phyloP scores from a whole-genome alignment of 192 early-diverging fungal species.

The Coemansia sp. region DNA sequence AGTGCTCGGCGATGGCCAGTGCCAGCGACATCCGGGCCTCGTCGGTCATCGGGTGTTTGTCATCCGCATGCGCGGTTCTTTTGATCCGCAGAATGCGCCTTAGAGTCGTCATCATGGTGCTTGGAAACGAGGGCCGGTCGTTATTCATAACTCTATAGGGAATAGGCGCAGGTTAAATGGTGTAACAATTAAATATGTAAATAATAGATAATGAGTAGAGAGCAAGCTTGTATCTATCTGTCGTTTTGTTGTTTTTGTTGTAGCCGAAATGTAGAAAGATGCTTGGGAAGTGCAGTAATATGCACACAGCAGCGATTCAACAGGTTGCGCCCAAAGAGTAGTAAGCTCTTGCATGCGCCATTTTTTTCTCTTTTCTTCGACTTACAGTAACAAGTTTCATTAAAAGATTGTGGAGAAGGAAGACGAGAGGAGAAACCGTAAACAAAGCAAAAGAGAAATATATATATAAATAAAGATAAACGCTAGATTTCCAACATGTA shows the following conservation, averaged over 20 bases:
- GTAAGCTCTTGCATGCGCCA: neutral
- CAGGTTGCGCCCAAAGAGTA: neutral
- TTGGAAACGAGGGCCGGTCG: neutral
- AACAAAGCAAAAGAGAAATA: neutral
- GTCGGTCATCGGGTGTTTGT: neutral
- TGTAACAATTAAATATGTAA: no score
- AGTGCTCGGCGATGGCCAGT: neutral
- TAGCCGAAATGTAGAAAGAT: no score
- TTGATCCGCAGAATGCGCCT: neutral
- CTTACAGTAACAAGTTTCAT: neutral
- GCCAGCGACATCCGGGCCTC: neutral
- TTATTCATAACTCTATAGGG: neutral
- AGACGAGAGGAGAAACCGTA: neutral
- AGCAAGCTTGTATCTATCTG: no score
- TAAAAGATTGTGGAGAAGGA: neutral
- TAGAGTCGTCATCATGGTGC: neutral
- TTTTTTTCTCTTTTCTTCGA: neutral
- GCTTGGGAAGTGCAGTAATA: no score
- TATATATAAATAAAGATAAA: no score
- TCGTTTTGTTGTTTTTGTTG: no score
- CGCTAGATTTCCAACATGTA: no score
- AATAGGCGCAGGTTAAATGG: no score
- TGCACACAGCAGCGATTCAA: neutral
- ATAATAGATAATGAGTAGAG: no score
- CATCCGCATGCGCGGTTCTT: neutral